These are phyloP conservation scores for Alternaria gansuensis DNA, from an alignment of 2,329 filamentous ascomycete species.

Conservation along the genomic window DNA sequence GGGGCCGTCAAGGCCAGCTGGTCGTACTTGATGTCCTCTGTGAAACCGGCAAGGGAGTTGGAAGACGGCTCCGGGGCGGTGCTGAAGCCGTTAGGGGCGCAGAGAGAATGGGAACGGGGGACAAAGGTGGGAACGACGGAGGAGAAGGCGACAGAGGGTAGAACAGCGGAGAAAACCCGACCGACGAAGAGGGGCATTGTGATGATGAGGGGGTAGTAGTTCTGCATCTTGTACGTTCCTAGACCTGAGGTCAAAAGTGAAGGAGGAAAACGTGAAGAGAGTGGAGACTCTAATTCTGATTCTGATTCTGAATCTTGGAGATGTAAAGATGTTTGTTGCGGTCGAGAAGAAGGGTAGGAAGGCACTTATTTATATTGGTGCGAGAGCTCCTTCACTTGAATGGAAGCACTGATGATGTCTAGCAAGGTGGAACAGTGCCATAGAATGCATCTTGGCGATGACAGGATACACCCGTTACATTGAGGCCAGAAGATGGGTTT, in stretches of 20 bases:
- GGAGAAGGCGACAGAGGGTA: neutral
- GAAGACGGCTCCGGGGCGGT: slow-evolving; percentile 9
- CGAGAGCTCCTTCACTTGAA: neutral
- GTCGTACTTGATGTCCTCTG: slow-evolving; percentile 5
- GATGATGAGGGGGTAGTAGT: neutral
- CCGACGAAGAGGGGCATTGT: neutral
- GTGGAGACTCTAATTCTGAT: neutral
- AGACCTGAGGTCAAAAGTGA: neutral
- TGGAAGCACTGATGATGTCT: neutral
- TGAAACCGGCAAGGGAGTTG: slow-evolving; percentile 10
- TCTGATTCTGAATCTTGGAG: neutral
- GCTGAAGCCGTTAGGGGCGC: neutral
- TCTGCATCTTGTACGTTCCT: neutral
- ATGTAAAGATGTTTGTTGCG: neutral
- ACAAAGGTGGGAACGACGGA: neutral
- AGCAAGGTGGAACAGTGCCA: neutral
- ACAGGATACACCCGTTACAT: neutral
- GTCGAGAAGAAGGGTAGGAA: neutral
- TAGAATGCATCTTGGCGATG: neutral
- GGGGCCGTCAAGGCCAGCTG: neutral
- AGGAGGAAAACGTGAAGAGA: neutral
- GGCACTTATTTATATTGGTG: neutral
- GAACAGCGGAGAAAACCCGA: neutral
- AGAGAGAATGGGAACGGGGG: neutral
- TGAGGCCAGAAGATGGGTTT: neutral